phyloP scores from a whole-genome alignment of 768 basidiomycete species.

The Butyriboletus loyo region DNA sequence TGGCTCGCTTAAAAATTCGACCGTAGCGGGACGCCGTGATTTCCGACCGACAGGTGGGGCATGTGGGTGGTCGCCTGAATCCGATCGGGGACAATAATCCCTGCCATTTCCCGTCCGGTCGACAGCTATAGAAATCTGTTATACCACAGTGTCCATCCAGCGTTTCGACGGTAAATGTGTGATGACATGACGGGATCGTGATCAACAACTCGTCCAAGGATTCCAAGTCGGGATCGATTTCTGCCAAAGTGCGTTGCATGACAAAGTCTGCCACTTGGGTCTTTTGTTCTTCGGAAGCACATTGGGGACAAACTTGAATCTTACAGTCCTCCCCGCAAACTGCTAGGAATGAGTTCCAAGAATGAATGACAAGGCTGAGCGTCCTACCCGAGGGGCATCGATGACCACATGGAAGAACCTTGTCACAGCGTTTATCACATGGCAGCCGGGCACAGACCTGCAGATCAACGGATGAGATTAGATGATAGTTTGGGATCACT shows the following conservation, averaged over 20 bases:
- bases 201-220: constrained; percentile 52
- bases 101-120: constrained; percentile 39
- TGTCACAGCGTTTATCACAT: constrained; percentile 54
- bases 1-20: constrained; percentile 57
- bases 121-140: constrained; percentile 45
- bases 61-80: constrained; percentile 45
- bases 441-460: constrained; percentile 66
- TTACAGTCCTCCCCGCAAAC: constrained; percentile 68
- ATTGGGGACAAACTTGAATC: constrained; percentile 52
- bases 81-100: constrained; percentile 41
- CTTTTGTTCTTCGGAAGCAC: constrained; percentile 39
- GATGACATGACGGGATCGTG: constrained; percentile 58
- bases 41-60: constrained; percentile 58
- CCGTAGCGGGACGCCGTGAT: constrained; percentile 62
- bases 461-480: background rate
- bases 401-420: constrained; percentile 56
- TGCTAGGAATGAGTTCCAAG: constrained; percentile 22
- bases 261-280: constrained; percentile 58
- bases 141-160: constrained; percentile 60
- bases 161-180: constrained; percentile 69
- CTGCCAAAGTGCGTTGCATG: constrained; percentile 46
- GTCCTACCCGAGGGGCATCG: constrained; percentile 60
- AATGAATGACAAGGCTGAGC: background rate
- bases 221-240: constrained; percentile 40
- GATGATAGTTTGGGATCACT: background rate